A percentile compares a stretch with the other conserved stretches of the same genome.
phyloP scores from a whole-genome alignment of 2,329 filamentous ascomycete species.

The Malbranchea cinnamomea region DNA sequence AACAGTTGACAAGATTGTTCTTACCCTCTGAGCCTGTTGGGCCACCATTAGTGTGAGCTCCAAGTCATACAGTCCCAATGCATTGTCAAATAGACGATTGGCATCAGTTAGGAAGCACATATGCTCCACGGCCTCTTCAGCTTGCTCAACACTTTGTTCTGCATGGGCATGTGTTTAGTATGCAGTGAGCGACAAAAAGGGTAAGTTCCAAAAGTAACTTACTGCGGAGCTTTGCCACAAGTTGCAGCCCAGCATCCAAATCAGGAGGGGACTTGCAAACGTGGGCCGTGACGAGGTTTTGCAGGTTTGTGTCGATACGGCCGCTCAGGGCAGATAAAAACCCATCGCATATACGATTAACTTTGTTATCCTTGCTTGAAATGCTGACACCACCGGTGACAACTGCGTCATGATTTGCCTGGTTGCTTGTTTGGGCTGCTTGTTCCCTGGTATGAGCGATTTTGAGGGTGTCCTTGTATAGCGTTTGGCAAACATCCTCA shows the following conservation, averaged over 20 bases:
- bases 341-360: slow-evolving; percentile 79
- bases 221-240: slow-evolving; percentile 58
- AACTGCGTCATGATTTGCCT: slow-evolving; percentile 3
- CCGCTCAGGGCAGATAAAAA: slow-evolving; percentile 54
- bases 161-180: slow-evolving; percentile 9
- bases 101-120: slow-evolving; percentile 96
- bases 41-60: slow-evolving; percentile 81
- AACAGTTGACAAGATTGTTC: slow-evolving; percentile 2
- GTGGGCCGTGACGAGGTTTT: slow-evolving; percentile 87
- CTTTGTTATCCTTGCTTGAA: slow-evolving; percentile 39
- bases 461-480: slow-evolving; percentile 77
- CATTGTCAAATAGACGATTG: slow-evolving; percentile 78
- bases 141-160: slow-evolving; percentile 52
- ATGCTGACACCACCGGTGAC: slow-evolving; percentile 2
- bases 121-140: slow-evolving; percentile 83
- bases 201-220: slow-evolving; percentile 9
- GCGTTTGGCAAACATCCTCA: slow-evolving; percentile 83
- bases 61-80: slow-evolving; percentile 80
- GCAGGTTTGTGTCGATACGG: slow-evolving; percentile 51
- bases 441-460: slow-evolving; percentile 18
- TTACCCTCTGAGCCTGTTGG: slow-evolving; percentile 75
- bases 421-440: slow-evolving; percentile 13
- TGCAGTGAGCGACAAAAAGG: background rate
- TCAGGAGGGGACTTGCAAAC: slow-evolving; percentile 89
- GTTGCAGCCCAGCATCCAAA: slow-evolving; percentile 63